Evolutionary conservation across 345 rosid genomes (phyloP).

Genomic region (Hypericum androsaemum): DNA sequence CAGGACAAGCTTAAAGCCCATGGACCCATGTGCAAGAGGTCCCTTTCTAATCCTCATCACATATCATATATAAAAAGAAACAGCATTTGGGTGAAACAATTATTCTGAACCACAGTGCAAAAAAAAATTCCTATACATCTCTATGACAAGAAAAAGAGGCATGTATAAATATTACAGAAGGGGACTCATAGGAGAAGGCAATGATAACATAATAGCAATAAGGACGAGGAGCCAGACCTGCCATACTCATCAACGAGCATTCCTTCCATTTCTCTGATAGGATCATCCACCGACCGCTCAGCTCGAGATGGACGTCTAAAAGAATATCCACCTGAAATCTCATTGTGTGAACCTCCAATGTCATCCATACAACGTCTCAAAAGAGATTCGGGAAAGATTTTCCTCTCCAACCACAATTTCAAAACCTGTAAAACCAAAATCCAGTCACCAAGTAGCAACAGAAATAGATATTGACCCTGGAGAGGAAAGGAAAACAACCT

Average conservation of each 20-base stretch:
- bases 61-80: no score
- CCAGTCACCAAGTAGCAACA: slow-evolving; percentile 13
- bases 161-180: no score
- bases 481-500: slow-evolving; percentile 35
- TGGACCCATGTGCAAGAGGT: no score
- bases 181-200: neutral
- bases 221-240: slow-evolving; percentile 40
- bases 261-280: slow-evolving; percentile 96
- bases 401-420: slow-evolving; percentile 83
- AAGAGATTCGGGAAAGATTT: slow-evolving; percentile 71
- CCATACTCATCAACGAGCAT: slow-evolving; percentile 99
- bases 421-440: slow-evolving; percentile 50
- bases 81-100: no score
- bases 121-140: no score
- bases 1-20: no score
- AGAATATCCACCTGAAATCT: slow-evolving; percentile 49
- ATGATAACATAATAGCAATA: neutral
- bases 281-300: slow-evolving; percentile 90
- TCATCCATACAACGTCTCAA: slow-evolving; percentile 71
- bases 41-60: no score
- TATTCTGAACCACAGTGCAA: no score
- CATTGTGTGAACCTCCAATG: slow-evolving; percentile 68
- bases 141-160: no score
- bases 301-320: slow-evolving; percentile 77
- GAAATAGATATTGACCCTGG: neutral